These are phyloP conservation scores for Cladorrhinum samala DNA, from an alignment of 495 filamentous ascomycete genomes.

Conservation along the genomic window DNA sequence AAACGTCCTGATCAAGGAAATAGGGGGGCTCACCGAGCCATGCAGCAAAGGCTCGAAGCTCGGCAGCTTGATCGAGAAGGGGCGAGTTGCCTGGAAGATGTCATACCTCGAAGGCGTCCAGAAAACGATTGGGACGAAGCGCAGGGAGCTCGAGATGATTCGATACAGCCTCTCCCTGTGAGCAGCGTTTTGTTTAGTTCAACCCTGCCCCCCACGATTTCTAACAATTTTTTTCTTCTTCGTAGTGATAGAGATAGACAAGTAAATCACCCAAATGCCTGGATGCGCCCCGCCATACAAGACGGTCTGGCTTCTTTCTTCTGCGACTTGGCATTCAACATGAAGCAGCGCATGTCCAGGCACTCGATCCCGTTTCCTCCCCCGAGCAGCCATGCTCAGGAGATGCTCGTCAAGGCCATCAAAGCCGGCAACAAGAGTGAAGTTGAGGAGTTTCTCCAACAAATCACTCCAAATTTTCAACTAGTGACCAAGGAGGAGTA, in stretches of 20 bases:
- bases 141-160: slow-evolving; percentile 3
- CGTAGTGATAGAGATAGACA: too few species aligned
- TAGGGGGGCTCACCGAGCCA: neutral
- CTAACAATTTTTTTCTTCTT: too few species aligned
- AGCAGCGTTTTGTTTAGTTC: neutral
- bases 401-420: slow-evolving; percentile 6
- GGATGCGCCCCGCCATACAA: too few species aligned
- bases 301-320: neutral
- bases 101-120: slow-evolving; percentile 7
- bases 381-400: neutral
- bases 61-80: neutral
- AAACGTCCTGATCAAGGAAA: neutral
- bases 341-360: neutral
- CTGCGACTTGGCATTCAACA: neutral
- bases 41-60: neutral
- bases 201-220: too few species aligned
- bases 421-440: neutral
- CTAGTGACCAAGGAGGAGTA: neutral
- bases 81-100: slow-evolving; percentile 4
- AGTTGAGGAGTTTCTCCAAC: neutral
- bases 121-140: slow-evolving; percentile 2
- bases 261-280: too few species aligned
- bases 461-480: slow-evolving; percentile 9
- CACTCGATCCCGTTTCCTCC: neutral
- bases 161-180: slow-evolving; percentile 3